Percentiles rank a stretch among this genome's conserved stretches.
These are phyloP conservation scores for Akanthomyces muscarius DNA, from an alignment of 2,329 filamentous ascomycete species.

Conservation along the genomic window DNA sequence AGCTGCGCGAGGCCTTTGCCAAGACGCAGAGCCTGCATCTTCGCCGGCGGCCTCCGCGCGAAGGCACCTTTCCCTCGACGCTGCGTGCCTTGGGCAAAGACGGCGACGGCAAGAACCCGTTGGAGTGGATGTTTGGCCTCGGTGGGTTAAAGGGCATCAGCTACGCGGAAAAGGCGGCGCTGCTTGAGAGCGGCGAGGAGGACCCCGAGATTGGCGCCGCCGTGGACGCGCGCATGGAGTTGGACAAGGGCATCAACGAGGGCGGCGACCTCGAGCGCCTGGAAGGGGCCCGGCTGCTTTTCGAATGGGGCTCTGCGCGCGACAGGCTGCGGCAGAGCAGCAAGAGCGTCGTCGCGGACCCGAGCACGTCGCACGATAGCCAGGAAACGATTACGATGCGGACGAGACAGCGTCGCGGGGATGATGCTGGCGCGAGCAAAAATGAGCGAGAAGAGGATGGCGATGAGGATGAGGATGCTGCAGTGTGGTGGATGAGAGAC, in stretches of 20 bases:
- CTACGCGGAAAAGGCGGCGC: constrained; percentile 62
- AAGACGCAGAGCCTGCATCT: constrained; percentile 71
- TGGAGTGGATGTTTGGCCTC: constrained; percentile 73
- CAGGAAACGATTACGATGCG: constrained; percentile 30
- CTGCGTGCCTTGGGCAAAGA: constrained; percentile 63
- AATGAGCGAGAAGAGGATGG: constrained; percentile 19
- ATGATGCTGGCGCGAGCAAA: constrained; percentile 23
- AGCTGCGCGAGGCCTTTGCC: constrained; percentile 58
- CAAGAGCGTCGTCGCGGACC: neutral
- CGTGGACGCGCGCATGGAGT: constrained; percentile 68
- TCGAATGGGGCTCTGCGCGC: constrained; percentile 53
- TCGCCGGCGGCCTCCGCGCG: constrained; percentile 63
- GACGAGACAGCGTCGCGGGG: constrained; percentile 19
- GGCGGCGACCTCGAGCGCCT: constrained; percentile 41
- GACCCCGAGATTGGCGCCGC: constrained; percentile 46
- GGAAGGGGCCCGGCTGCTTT: constrained; percentile 48
- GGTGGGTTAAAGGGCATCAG: constrained; percentile 51
- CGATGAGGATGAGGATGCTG: constrained; percentile 25
- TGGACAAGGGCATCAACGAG: constrained; percentile 49
- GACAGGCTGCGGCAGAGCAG: constrained; percentile 27
- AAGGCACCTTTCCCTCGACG: constrained; percentile 68
- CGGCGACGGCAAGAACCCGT: constrained; percentile 39
- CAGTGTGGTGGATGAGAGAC: constrained; percentile 53
- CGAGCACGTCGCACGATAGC: constrained; percentile 29
- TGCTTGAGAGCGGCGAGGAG: constrained; percentile 51